These are phyloP conservation scores for Plasmodium billcollinsi DNA, from an alignment of 169 alveolate species.

Conservation along the genomic window DNA sequence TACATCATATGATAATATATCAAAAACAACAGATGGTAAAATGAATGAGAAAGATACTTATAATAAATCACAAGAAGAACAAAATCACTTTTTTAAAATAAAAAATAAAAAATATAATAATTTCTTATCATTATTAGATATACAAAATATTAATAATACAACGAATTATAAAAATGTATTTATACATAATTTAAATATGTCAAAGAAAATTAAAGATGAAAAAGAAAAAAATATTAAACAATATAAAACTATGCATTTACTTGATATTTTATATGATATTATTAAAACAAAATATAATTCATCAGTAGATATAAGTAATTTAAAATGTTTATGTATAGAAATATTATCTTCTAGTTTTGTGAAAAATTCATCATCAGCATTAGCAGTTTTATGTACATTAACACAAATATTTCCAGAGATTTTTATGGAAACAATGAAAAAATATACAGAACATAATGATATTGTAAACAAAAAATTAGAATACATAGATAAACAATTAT, in stretches of 20 bases:
- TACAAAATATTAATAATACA: conserved; percentile 21
- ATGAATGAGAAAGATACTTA: neutral
- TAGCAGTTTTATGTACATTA: conserved; percentile 60
- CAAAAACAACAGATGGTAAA: neutral
- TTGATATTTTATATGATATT: conserved; percentile 66
- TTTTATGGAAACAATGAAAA: conserved; percentile 20
- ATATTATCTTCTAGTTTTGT: conserved; percentile 69
- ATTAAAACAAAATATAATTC: conserved; percentile 45
- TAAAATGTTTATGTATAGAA: conserved; percentile 74
- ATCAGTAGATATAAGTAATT: conserved; percentile 43
- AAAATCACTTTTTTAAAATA: conserved; percentile 17
- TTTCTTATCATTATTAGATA: conserved; percentile 45
- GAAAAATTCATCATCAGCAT: conserved; percentile 71
- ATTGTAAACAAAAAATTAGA: conserved; percentile 31
- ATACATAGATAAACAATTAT: conserved; percentile 22
- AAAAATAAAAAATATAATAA: conserved; percentile 56
- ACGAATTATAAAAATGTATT: conserved; percentile 50
- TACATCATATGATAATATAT: neutral
- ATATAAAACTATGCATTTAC: conserved; percentile 57
- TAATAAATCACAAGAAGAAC: neutral
- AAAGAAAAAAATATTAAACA: conserved; percentile 34
- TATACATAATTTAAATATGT: conserved; percentile 48
- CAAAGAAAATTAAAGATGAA: conserved; percentile 1
- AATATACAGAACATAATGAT: conserved; percentile 37
- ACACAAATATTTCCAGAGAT: conserved; percentile 58